These are phyloP conservation scores for Trichoderma sp. DNA, from an alignment of 2,329 filamentous ascomycete genomes.

Conservation along the genomic window DNA sequence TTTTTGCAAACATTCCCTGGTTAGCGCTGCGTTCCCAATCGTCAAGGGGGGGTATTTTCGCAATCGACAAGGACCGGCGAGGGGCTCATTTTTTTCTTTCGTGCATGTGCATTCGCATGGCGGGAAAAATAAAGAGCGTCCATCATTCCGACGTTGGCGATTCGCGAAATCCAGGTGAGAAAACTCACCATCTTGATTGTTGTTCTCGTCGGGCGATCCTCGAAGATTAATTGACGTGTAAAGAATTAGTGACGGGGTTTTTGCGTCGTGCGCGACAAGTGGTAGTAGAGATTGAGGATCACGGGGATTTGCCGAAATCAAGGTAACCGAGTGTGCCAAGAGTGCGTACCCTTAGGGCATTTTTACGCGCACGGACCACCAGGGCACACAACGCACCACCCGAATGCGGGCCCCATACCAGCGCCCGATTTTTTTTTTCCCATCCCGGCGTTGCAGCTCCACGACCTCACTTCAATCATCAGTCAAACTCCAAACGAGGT, in stretches of 20 bases:
- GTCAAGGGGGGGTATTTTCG: constrained; percentile 7
- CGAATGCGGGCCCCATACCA: constrained; percentile 18
- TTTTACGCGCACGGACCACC: constrained; percentile 44
- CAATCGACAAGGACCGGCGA: constrained; percentile 16
- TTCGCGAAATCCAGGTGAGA: background rate
- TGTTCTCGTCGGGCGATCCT: constrained; percentile 64
- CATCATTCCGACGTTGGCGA: background rate
- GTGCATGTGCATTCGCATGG: background rate
- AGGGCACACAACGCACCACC: constrained; percentile 40
- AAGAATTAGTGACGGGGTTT: constrained; percentile 29
- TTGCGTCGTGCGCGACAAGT: constrained; percentile 33
- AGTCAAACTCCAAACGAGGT: constrained; percentile 39
- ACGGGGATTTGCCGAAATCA: constrained; percentile 40
- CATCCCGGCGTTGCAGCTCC: constrained; percentile 25
- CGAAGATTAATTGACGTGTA: constrained; percentile 55
- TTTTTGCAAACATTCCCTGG: constrained; percentile 39
- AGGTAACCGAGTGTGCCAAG: constrained; percentile 32
- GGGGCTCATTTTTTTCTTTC: background rate
- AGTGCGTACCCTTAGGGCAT: constrained; percentile 40
- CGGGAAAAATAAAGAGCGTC: background rate
- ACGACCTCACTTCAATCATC: constrained; percentile 29
- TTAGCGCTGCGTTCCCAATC: constrained; percentile 25
- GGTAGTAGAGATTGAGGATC: constrained; percentile 31
- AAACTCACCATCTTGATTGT: constrained; percentile 60
- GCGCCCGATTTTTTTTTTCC: constrained; percentile 20